Percentiles rank a stretch among this genome's conserved stretches.
phyloP scores from a whole-genome alignment of 2,329 filamentous ascomycete genomes.

The Talaromyces islandicus region DNA sequence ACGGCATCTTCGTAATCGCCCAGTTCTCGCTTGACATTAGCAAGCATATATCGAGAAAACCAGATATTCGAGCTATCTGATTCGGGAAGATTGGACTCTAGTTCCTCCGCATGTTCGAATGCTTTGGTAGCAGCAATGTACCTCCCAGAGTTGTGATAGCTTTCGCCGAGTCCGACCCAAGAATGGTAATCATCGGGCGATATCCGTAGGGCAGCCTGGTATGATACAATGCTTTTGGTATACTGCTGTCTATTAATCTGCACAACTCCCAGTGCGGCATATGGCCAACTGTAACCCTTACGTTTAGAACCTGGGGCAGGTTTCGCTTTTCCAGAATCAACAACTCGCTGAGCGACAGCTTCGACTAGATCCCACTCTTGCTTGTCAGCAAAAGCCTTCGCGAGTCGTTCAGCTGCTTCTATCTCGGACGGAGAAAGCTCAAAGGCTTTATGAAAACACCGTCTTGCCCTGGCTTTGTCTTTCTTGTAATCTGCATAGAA shows the following conservation, averaged over 20 bases:
- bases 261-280: conserved; percentile 85
- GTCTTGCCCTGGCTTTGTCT: conserved; percentile 78
- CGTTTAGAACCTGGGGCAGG: conserved; percentile 88
- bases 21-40: conserved; percentile 86
- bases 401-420: conserved; percentile 78
- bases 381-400: conserved; percentile 77
- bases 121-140: conserved; percentile 93
- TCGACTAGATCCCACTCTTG: conserved; percentile 97
- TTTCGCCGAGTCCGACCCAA: conserved; percentile 95
- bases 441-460: conserved; percentile 93
- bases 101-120: conserved; percentile 73
- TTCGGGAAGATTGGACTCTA: conserved; percentile 57
- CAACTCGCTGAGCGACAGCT: conserved; percentile 79
- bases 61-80: conserved; percentile 65
- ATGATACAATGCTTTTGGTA: conserved; percentile 79
- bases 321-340: conserved; percentile 89
- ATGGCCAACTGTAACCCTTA: conserved; percentile 92
- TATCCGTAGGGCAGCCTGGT: conserved; percentile 81
- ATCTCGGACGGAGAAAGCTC: conserved; percentile 86
- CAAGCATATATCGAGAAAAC: conserved; percentile 96
- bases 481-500: conserved; percentile 89
- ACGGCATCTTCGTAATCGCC: conserved; percentile 86
- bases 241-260: conserved; percentile 94
- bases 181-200: conserved; percentile 85
- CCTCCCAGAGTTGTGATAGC: conserved; percentile 87